Percentiles rank a stretch among this genome's conserved stretches.
phyloP scores from a whole-genome alignment of 495 filamentous ascomycete species.

The Podospora pseudoanserina region DNA sequence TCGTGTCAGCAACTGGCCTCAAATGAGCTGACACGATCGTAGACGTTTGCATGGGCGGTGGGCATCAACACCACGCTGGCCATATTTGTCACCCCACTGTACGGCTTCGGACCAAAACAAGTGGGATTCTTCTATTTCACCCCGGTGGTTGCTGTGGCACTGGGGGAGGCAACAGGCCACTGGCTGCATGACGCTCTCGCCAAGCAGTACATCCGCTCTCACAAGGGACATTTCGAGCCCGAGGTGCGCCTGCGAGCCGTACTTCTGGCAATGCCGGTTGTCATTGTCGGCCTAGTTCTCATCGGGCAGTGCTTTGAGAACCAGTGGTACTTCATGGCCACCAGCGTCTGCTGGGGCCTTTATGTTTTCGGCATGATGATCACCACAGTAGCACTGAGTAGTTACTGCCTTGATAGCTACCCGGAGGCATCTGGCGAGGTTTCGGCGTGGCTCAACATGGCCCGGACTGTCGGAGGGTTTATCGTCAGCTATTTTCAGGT shows the following conservation, averaged over 20 bases:
- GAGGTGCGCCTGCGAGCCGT: slow-evolving; percentile 55
- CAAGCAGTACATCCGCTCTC: slow-evolving; percentile 43
- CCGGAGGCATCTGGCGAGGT: slow-evolving; percentile 57
- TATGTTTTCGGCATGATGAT: slow-evolving; percentile 63
- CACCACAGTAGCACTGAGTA: slow-evolving; percentile 57
- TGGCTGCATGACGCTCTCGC: slow-evolving; percentile 57
- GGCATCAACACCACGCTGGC: slow-evolving; percentile 60
- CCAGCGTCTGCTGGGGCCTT: slow-evolving; percentile 52
- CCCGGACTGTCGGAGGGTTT: slow-evolving; percentile 47
- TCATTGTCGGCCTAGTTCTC: slow-evolving; percentile 49
- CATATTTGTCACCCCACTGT: slow-evolving; percentile 52
- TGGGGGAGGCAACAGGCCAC: slow-evolving; percentile 55
- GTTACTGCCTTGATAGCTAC: slow-evolving; percentile 59
- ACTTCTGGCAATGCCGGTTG: slow-evolving; percentile 48
- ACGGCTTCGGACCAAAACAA: slow-evolving; percentile 51
- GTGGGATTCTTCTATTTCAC: slow-evolving; percentile 63
- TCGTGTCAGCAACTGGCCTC: background rate
- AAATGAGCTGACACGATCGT: background rate
- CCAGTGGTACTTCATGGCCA: slow-evolving; percentile 54
- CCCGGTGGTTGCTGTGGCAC: slow-evolving; percentile 49
- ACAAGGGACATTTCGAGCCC: slow-evolving; percentile 55
- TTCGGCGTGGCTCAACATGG: slow-evolving; percentile 49
- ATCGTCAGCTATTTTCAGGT: slow-evolving; percentile 52
- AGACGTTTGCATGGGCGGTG: slow-evolving; percentile 58
- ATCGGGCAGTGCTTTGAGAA: slow-evolving; percentile 54